Base-by-base conservation (phyloP, 805 yeast species). In the Candida ulmi region DNA sequence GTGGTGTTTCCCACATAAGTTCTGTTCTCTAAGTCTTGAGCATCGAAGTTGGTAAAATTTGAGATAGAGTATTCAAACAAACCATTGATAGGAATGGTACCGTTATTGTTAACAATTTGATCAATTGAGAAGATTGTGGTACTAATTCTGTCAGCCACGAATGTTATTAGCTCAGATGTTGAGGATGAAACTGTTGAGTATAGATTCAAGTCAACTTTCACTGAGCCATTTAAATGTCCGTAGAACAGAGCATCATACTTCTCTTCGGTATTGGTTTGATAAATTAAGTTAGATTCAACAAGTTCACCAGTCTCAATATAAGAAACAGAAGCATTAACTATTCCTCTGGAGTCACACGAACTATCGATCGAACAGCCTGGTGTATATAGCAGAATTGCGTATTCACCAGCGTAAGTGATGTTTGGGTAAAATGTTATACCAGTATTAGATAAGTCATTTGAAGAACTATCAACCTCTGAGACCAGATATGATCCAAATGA, bases 361-460 rank as follows among this genome's bases (percentile, higher is more conserved):
- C 65, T 61, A 55, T 85, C 95, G 4, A 50, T 57, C 1, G 58
- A 38, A 63, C 99, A 93, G 0, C 98, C 98, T 0, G 96, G 96
- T 1, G 99, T 93, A 51, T 76, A 82, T 36, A 90, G 51, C 38
- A 76, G 65, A 18, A 93, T 68, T 0, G 86, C 67, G 58, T 88
- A 93, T 43, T 78, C 69, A 9, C 97, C 97, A 0, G 86, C 68
- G 45, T 76, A 72, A 1, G 83, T 67, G 16, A 88, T 74, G 47
- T 81, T 81, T 9, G 96, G 87, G 41, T 71, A 69, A 53, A 81
- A 80, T 1, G 71, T 66, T 2, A 79, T 72, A 9, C 72, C 72
- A 6, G 58, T 45, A 17, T 60, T 46, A 12, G 62, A 45, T 8
- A 50, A 36, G 9, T 62, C 60, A n/a, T 54, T 54, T 7, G 73